Percentiles rank a stretch among this genome's conserved stretches.
Evolutionary conservation across 2,329 filamentous ascomycete genomes (phyloP).

Genomic region (Aspergillus sp.): DNA sequence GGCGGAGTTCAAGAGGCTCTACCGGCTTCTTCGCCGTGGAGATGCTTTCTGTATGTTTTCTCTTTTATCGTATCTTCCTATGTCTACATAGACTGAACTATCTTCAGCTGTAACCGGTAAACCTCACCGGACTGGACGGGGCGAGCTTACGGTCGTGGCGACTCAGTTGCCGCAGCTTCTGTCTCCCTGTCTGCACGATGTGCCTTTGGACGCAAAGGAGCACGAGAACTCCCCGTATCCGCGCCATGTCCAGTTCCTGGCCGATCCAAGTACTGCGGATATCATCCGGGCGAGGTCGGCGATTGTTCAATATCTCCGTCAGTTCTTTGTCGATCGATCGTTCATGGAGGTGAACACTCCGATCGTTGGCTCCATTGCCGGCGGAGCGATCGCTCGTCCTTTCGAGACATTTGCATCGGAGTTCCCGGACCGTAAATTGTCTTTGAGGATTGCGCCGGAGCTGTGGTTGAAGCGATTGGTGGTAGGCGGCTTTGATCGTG

Average conservation of each 20-base stretch:
- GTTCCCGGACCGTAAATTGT: slow-evolving; percentile 68
- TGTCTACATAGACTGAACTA: slow-evolving; percentile 12
- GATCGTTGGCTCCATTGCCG: slow-evolving; percentile 75
- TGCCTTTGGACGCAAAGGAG: slow-evolving; percentile 70
- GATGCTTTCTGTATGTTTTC: slow-evolving; percentile 74
- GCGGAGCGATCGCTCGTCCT: slow-evolving; percentile 83
- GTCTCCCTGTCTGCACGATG: slow-evolving; percentile 74
- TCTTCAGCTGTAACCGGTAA: slow-evolving; percentile 65
- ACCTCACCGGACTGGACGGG: slow-evolving; percentile 67
- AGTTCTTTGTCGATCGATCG: slow-evolving; percentile 67
- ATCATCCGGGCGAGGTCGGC: slow-evolving; percentile 71
- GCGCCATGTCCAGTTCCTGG: slow-evolving; percentile 83
- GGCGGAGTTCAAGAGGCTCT: slow-evolving; percentile 58
- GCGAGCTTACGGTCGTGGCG: slow-evolving; percentile 73
- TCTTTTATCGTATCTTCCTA: slow-evolving; percentile 5
- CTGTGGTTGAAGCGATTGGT: slow-evolving; percentile 92
- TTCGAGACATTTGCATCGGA: slow-evolving; percentile 80
- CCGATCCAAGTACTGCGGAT: slow-evolving; percentile 67
- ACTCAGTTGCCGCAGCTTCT: slow-evolving; percentile 68
- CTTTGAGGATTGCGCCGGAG: slow-evolving; percentile 87
- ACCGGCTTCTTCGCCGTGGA: slow-evolving; percentile 70
- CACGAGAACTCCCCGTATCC: slow-evolving; percentile 71
- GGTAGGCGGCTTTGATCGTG: slow-evolving; percentile 79
- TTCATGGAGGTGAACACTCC: slow-evolving; percentile 92
- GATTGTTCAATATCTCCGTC: slow-evolving; percentile 71